A percentile compares a stretch with the other conserved stretches of the same genome.
Evolutionary conservation across 768 basidiomycete genomes (phyloP).

Genomic region (Tylopilus felleus): DNA sequence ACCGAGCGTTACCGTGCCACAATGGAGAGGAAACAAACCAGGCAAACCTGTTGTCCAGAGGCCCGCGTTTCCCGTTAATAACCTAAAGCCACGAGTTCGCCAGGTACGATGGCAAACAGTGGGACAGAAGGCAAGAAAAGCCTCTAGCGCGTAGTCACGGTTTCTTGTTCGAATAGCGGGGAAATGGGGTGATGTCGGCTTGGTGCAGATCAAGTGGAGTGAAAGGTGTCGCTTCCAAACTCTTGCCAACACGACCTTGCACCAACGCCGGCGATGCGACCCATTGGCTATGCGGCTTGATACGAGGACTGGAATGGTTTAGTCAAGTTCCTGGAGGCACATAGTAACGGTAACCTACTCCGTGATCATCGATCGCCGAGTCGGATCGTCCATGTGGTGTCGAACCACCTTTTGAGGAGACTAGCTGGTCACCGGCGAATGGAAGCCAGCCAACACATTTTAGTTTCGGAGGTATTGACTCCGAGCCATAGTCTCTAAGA

Average conservation of each 20-base stretch:
- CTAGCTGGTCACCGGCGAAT: not conserved
- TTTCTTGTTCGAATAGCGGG: not conserved
- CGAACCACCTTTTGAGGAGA: not conserved
- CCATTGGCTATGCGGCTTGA: not conserved
- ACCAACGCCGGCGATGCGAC: not conserved
- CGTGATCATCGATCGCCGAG: not conserved
- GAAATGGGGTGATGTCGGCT: not conserved
- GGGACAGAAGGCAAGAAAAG: not conserved
- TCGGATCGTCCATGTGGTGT: not conserved
- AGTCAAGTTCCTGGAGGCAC: no score
- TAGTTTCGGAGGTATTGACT: not conserved
- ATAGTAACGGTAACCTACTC: not conserved
- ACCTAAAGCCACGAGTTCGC: not conserved
- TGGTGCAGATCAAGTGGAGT: no score
- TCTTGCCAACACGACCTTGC: not conserved
- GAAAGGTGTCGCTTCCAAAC: not conserved
- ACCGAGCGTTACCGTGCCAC: constrained; percentile 2
- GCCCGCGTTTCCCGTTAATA: not conserved
- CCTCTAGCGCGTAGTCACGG: not conserved
- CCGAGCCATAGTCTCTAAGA: not conserved
- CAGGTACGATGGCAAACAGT: not conserved
- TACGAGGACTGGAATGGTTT: not conserved
- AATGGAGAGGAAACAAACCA: constrained; percentile 2
- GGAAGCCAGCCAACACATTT: not conserved
- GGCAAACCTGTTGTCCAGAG: not conserved